Percentiles rank a stretch among this genome's conserved stretches.
Conservation (phyloP, 148 eudicot genomes). For the Polygonum maritimum region DNA sequence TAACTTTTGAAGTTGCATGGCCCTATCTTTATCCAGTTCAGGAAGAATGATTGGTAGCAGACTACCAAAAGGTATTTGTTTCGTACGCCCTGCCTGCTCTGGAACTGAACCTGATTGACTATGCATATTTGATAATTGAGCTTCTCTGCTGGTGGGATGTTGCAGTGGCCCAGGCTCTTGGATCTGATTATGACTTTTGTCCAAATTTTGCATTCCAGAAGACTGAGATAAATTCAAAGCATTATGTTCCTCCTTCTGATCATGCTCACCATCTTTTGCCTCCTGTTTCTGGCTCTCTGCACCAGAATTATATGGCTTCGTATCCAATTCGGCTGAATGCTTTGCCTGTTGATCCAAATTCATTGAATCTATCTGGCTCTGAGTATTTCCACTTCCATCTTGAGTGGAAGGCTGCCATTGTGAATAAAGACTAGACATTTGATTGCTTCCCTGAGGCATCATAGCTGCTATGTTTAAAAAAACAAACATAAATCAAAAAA, state of each 20-base stretch:
- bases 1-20: constrained; percentile 64
- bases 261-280: constrained; percentile 28
- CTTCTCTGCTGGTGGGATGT: constrained; percentile 27
- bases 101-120: constrained; percentile 34
- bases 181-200: constrained; percentile 24
- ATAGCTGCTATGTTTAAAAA: constrained; percentile 25
- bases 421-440: constrained; percentile 41
- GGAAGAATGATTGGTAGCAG: constrained; percentile 81
- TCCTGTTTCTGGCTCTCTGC: constrained; percentile 34
- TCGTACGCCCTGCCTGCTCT: constrained; percentile 42
- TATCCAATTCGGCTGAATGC: constrained; percentile 34
- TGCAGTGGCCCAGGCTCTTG: constrained; percentile 29
- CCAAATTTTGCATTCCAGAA: constrained; percentile 32
- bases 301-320: constrained; percentile 32
- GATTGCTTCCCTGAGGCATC: constrained; percentile 54
- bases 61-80: constrained; percentile 81
- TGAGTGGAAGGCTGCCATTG: constrained; percentile 61
- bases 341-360: constrained; percentile 29
- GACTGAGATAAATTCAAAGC: constrained; percentile 32
- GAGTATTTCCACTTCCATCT: constrained; percentile 31
- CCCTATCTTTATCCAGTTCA: constrained; percentile 81
- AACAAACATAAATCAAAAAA: neutral
- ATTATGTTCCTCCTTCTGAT: constrained; percentile 29
- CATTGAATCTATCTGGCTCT: constrained; percentile 15
- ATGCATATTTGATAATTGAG: constrained; percentile 36